phyloP scores from a whole-genome alignment of 768 basidiomycete genomes.

The Boletus reticulatus region DNA sequence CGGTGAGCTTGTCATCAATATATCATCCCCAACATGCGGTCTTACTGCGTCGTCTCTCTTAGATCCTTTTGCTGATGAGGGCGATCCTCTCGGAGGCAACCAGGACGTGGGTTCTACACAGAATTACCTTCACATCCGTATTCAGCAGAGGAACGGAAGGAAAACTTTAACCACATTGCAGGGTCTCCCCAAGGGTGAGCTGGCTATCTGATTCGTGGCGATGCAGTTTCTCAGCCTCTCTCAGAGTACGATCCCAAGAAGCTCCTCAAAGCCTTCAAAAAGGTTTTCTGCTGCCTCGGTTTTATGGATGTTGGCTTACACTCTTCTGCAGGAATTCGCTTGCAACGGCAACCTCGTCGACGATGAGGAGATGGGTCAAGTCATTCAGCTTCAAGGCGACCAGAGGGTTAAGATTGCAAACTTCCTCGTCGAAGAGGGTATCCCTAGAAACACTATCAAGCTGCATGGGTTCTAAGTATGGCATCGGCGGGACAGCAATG shows the following conservation, averaged over 20 bases:
- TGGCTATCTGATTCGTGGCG: slow-evolving; percentile 2
- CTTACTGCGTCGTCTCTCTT: slow-evolving; percentile 17
- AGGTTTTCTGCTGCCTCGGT: slow-evolving; percentile 47
- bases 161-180: slow-evolving; percentile 98
- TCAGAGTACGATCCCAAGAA: slow-evolving; percentile 98
- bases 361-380: slow-evolving; percentile 93
- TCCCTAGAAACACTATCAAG: slow-evolving; percentile 77
- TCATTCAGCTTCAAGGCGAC: slow-evolving; percentile 98
- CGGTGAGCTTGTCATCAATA: slow-evolving; percentile 44
- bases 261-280: slow-evolving; percentile 98
- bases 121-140: slow-evolving; percentile 92
- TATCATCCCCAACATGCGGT: not conserved
- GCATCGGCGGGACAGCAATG: not conserved
- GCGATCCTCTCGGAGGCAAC: slow-evolving; percentile 71
- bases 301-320: slow-evolving; percentile 6
- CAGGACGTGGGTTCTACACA: slow-evolving; percentile 78
- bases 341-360: slow-evolving; percentile 98
- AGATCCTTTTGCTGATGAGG: slow-evolving; percentile 98
- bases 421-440: slow-evolving; percentile 83
- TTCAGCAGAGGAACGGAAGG: slow-evolving; percentile 98
- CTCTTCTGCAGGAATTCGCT: slow-evolving; percentile 75
- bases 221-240: slow-evolving; percentile 13
- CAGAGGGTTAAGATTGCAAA: slow-evolving; percentile 87
- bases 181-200: slow-evolving; percentile 84
- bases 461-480: slow-evolving; percentile 77